phyloP scores from a whole-genome alignment of 23 red algal genomes.

The Gracilaria caudata region DNA sequence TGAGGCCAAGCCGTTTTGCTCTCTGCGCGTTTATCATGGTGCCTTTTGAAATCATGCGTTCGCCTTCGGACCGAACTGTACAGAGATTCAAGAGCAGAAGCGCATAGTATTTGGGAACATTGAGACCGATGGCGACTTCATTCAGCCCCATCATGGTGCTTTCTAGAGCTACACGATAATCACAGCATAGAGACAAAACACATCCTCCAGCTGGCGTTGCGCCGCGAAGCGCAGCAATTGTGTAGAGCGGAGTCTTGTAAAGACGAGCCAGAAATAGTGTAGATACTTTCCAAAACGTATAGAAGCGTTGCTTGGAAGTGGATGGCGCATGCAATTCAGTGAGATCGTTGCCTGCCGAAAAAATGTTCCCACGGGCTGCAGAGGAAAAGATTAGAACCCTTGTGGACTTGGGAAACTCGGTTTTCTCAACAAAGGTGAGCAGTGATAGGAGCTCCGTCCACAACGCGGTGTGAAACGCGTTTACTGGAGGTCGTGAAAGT shows the following conservation, averaged over 20 bases:
- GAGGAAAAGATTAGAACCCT: slow-evolving; percentile 58
- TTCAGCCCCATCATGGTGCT: slow-evolving; percentile 63
- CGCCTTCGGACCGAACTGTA: slow-evolving; percentile 20
- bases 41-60: slow-evolving; percentile 50
- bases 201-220: slow-evolving; percentile 70
- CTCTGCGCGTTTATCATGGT: slow-evolving; percentile 32
- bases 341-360: slow-evolving; percentile 81
- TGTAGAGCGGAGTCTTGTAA: slow-evolving; percentile 66
- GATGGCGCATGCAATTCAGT: slow-evolving; percentile 60
- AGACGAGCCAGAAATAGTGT: slow-evolving; percentile 71
- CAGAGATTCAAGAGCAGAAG: slow-evolving; percentile 32
- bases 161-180: slow-evolving; percentile 55
- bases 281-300: slow-evolving; percentile 54
- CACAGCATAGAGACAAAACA: slow-evolving; percentile 64
- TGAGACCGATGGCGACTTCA: slow-evolving; percentile 67
- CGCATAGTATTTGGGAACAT: slow-evolving; percentile 61
- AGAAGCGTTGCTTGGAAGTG: slow-evolving; percentile 57
- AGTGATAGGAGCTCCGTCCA: slow-evolving; percentile 51
- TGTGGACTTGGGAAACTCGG: slow-evolving; percentile 1
- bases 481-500: slow-evolving; percentile 64
- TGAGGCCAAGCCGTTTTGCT: slow-evolving; percentile 37
- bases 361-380: slow-evolving; percentile 30
- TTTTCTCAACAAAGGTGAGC: slow-evolving; percentile 34
- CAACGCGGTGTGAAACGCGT: slow-evolving; percentile 59
- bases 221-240: slow-evolving; percentile 64